Conservation (phyloP, 495 filamentous ascomycete genomes). For the Penicillium coffeae region DNA sequence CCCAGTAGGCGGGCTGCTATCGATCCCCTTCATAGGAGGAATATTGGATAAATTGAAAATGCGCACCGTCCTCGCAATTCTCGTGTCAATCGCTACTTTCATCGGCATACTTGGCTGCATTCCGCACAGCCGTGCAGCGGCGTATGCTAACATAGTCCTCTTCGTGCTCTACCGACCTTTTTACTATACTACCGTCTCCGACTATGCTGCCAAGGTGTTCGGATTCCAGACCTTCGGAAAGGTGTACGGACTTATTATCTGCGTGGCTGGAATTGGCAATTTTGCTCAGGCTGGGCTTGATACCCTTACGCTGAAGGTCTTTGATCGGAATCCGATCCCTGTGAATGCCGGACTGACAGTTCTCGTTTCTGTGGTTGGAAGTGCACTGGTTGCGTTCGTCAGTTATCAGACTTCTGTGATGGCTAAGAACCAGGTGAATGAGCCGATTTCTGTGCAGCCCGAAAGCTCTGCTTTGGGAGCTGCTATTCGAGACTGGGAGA, state of each 20-base stretch:
- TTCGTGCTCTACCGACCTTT: slow-evolving; percentile 63
- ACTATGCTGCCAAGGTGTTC: slow-evolving; percentile 94
- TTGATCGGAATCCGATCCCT: slow-evolving; percentile 68
- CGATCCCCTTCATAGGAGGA: slow-evolving; percentile 83
- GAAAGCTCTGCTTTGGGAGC: not conserved
- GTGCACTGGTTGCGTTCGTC: slow-evolving; percentile 59
- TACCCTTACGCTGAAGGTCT: slow-evolving; percentile 69
- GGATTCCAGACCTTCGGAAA: slow-evolving; percentile 93
- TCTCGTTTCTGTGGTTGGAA: slow-evolving; percentile 56
- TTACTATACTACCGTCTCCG: slow-evolving; percentile 55
- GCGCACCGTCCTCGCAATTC: slow-evolving; percentile 63
- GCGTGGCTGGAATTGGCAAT: slow-evolving; percentile 79
- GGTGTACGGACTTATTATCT: slow-evolving; percentile 94
- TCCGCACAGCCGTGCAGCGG: slow-evolving; percentile 59
- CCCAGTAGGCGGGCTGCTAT: slow-evolving; percentile 77
- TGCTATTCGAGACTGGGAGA: not conserved
- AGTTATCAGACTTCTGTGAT: slow-evolving; percentile 24
- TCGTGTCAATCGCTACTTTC: slow-evolving; percentile 67
- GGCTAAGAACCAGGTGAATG: not conserved
- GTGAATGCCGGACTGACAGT: slow-evolving; percentile 69
- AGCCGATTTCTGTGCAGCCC: too few species aligned
- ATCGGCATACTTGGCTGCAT: slow-evolving; percentile 82
- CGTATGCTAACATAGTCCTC: slow-evolving; percentile 72
- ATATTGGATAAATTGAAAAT: slow-evolving; percentile 78
- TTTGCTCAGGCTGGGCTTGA: slow-evolving; percentile 84